Evolutionary conservation across 768 basidiomycete species (phyloP).

Genomic region (Hydnum rufescens): DNA sequence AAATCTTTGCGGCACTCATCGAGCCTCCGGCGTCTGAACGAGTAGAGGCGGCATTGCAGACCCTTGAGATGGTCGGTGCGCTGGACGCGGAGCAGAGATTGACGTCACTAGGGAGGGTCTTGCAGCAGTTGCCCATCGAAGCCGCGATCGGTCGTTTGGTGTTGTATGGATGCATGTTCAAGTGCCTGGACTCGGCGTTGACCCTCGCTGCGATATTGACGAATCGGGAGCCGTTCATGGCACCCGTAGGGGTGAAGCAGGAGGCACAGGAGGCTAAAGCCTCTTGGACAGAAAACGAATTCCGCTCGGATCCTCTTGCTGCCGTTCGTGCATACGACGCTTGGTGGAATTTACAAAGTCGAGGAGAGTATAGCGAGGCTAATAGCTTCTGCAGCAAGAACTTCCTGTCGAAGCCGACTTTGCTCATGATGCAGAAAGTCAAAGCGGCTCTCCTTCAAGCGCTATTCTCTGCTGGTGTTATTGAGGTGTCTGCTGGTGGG

Average conservation of each 20-base stretch:
- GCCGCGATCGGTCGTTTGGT: conserved; percentile 78
- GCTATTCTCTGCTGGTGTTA: conserved; percentile 60
- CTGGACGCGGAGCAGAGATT: conserved; percentile 55
- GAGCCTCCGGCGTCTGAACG: conserved; percentile 70
- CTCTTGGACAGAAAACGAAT: conserved; percentile 51
- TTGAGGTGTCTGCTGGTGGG: conserved; percentile 62
- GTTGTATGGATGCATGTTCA: conserved; percentile 81
- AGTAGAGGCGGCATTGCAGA: conserved; percentile 57
- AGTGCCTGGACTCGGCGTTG: conserved; percentile 68
- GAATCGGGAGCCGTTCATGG: conserved; percentile 78
- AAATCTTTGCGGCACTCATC: conserved; percentile 67
- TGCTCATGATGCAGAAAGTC: conserved; percentile 63
- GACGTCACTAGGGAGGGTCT: conserved; percentile 71
- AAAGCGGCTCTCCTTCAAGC: conserved; percentile 58
- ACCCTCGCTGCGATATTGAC: conserved; percentile 83
- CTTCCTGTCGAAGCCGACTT: conserved; percentile 72
- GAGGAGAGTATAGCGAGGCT: conserved; percentile 41
- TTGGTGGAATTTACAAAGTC: conserved; percentile 56
- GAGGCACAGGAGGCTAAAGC: conserved; percentile 56
- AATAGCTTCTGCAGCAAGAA: conserved; percentile 67
- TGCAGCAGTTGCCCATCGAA: conserved; percentile 78
- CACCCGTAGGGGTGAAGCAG: conserved; percentile 53
- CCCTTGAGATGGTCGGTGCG: conserved; percentile 72
- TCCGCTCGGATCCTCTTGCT: conserved; percentile 68
- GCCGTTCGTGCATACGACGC: conserved; percentile 60